Conservation (phyloP, 768 basidiomycete species). For the Mycena latifolia region DNA sequence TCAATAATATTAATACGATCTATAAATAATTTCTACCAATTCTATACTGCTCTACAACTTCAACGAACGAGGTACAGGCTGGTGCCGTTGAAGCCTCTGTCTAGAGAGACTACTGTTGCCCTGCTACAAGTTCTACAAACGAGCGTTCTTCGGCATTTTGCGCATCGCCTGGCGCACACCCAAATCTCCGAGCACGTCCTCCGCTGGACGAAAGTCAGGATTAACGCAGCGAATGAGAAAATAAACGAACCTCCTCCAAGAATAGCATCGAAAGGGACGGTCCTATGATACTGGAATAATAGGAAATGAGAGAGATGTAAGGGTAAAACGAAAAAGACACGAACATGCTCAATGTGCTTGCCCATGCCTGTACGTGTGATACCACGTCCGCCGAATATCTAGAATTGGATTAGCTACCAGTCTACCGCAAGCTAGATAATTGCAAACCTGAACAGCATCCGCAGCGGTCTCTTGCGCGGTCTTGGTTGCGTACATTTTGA, state of each 20-base stretch:
- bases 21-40: too few species aligned
- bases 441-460: conserved; percentile 68
- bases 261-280: conserved; percentile 48
- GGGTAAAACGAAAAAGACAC: too few species aligned
- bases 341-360: conserved; percentile 61
- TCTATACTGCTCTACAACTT: too few species aligned
- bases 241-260: conserved; percentile 38
- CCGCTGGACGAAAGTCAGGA: conserved; percentile 48
- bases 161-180: conserved; percentile 72
- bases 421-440: not conserved
- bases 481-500: conserved; percentile 84
- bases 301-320: too few species aligned
- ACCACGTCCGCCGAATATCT: conserved; percentile 89
- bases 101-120: too few species aligned
- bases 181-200: conserved; percentile 80
- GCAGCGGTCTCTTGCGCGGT: conserved; percentile 84
- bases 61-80: too few species aligned
- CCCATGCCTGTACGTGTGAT: conserved; percentile 85
- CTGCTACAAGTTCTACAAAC: too few species aligned
- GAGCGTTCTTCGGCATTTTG: conserved; percentile 64
- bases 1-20: too few species aligned
- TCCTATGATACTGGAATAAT: conserved; percentile 36
- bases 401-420: not conserved
- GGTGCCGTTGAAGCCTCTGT: too few species aligned
- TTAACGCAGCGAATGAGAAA: not conserved